Evolutionary conservation across 2,329 filamentous ascomycete genomes (phyloP), one percentile per base, ranked within the genome.

Genomic region (Pseudocercospora cruenta): DNA sequence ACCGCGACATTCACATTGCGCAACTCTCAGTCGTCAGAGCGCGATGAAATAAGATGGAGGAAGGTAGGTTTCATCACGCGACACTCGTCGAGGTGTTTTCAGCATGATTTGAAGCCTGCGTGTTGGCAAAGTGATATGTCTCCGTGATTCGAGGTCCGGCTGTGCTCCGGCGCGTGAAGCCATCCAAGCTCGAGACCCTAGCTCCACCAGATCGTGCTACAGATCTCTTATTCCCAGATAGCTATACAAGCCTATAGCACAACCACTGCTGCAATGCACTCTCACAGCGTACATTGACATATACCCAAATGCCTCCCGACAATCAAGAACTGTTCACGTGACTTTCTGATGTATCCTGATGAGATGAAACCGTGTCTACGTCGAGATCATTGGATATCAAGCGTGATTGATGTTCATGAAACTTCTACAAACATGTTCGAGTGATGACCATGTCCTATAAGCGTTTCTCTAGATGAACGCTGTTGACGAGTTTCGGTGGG

Each of bases 1-100:
- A 63, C 65, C 47, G n/a, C 19, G 45, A 53, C 26, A 24, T 36
- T 21, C 39, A 36, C 55, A 58, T 58, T 21, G 31, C 55, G 36
- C 19, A 39, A 24, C 24, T 55, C 26, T 12, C 51, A 33, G 26
- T 26, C 1, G 9, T 31, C 24, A 4, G 22, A 55, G 21, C 51
- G 24, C 51, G 26, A 55, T n/a, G 16, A 55, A n/a, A 55, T 55
- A 26, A 31, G 16, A 55, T 31, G 51, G 51, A 31, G 9, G 51
- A 55, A 55, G 51, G 26, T 55, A 31, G 26, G 22, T 19, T 7
- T 4, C 16, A 31, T 4, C 12, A 55, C 16, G 51, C 26, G 24
- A 55, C 24, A n/a, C 16, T 33, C 51, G 8, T 55, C 51, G 16
- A n/a, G 51, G 26, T 8, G 51, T n/a, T 31, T 12, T 43, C 16